Base-by-base conservation (phyloP, 352 stramenopile genomes). In the Globisporangium rhizosaccharum region DNA sequence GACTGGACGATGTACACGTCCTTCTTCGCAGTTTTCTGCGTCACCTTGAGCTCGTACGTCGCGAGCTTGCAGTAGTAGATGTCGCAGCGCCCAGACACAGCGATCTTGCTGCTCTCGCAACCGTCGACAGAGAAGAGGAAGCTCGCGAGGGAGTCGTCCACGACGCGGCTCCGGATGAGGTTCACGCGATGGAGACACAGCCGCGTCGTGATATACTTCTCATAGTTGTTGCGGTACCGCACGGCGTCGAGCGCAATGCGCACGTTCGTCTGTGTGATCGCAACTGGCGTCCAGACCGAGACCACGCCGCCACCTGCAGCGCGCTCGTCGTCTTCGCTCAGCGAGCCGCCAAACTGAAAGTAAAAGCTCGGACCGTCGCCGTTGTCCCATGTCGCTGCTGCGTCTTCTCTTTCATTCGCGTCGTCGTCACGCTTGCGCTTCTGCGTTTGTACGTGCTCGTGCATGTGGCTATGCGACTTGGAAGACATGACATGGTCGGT, bases 121-220 rank as follows among this genome's bases (percentile, higher is more conserved):
- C 73, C 73, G 30, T 82, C 70, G 23, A 77, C 71, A 0, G 61
- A 77, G 55, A 70, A 61, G 14, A 82, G 56, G 42, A 66, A 82
- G 52, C 47, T 75, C 20, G 30, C 20, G 20, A 82, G 23, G 7
- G 18, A 10, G 4, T 62, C 58, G 51, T 45, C 55, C 49, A 37
- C 51, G 18, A 65, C 11, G 18, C 73, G 61, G 9, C 41, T 57
- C 2, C 62, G 56, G 15, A 82, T 71, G 15, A 51, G 37, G 62
- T 74, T 75, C 54, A 82, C 62, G 56, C 72, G 70, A 59, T 82
- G 60, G 17, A 82, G 51, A 48, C 73, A 82, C 18, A 82, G 26
- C 0, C 64, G 64, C n/a, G 64, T 68, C 15, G 54, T 72, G 26
- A 80, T 60, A 17, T 54, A 36, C 11, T 53, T 58, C 42, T 63